Evolutionary conservation across 2,329 filamentous ascomycete species (phyloP).

Genomic region (Trichophyton simii): DNA sequence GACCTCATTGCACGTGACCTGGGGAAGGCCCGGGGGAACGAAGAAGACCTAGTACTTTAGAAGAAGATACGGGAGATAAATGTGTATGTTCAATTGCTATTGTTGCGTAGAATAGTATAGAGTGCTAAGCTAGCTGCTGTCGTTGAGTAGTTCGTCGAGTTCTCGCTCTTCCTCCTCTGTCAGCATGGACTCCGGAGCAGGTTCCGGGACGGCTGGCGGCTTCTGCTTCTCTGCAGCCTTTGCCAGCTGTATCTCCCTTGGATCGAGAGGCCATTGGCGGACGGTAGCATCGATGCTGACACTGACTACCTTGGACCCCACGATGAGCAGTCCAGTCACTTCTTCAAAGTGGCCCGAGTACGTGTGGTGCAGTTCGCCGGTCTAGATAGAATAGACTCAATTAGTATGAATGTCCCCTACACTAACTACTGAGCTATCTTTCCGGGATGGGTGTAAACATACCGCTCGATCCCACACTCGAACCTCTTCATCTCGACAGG

Average conservation of each 20-base stretch:
- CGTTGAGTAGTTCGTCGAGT: constrained; percentile 79
- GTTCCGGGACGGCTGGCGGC: constrained; percentile 33
- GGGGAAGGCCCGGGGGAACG: neutral
- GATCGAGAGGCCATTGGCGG: constrained; percentile 65
- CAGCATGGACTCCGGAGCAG: constrained; percentile 43
- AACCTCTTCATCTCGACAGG: constrained; percentile 80
- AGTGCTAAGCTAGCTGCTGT: constrained; percentile 38
- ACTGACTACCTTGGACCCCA: constrained; percentile 53
- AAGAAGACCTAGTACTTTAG: too few species aligned
- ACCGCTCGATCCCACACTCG: constrained; percentile 68
- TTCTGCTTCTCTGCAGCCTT: constrained; percentile 35
- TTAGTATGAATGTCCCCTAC: constrained; percentile 19
- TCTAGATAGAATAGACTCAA: constrained; percentile 25
- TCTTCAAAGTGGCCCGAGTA: constrained; percentile 86
- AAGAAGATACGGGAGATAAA: neutral
- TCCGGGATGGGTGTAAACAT: constrained; percentile 13
- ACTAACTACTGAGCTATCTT: neutral
- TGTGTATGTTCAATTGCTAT: neutral
- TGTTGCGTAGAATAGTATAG: neutral
- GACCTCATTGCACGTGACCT: constrained; percentile 4
- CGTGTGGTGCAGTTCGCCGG: constrained; percentile 59
- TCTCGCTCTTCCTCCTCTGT: constrained; percentile 89
- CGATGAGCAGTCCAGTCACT: constrained; percentile 64
- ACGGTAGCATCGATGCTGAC: constrained; percentile 85
- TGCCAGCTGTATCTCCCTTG: constrained; percentile 46